Evolutionary conservation across 352 stramenopile species (phyloP), one percentile per base, ranked within the genome.

Genomic region (Phytophthora meadii): DNA sequence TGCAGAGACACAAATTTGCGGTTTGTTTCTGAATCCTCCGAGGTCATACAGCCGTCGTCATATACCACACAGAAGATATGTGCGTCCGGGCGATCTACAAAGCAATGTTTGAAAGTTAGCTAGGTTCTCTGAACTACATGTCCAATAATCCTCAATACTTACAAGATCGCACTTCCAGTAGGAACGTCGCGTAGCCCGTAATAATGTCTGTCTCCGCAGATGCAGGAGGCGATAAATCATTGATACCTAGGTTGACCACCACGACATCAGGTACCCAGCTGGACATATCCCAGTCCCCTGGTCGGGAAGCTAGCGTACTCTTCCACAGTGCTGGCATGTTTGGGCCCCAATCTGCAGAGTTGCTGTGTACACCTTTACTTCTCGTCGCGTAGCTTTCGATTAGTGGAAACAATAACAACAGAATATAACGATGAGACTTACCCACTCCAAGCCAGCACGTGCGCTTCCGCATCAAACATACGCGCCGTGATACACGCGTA

Each of bases 51-150:
- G 56, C 79, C 80, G 58, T 95, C 83, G 41, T 95, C 84, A 48
- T 88, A 95, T 9, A 92, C 88, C n/a, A 93, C 79, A 46, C 86
- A 95, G 54, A 93, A 93, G 41, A 95, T 95, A 36, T 95, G 82
- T 10, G 88, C 88, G 22, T 90, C 67, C 3, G 88, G 88, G 4
- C 88, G 86, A 42, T 93, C 88, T 94, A 14, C 40, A 14, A 34
- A 22, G 6, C n/a, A 30, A n/a, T 14, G 37, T 30, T 27, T 3
- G 30, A 36, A 14, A 36, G 9, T 36, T 36, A 36, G 30, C 2
- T 36, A 14, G 9, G 22, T 22, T 22, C 22, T 22, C 22, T 22
- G 22, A 22, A 22, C 22, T 22, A 22, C 22, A 22, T 22, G 22
- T 22, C 28, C 28, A 34, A 34, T 9, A 34, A 7, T 11, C 6